These are phyloP conservation scores for Russula compacta DNA, from an alignment of 768 basidiomycete genomes.

Conservation along the genomic window DNA sequence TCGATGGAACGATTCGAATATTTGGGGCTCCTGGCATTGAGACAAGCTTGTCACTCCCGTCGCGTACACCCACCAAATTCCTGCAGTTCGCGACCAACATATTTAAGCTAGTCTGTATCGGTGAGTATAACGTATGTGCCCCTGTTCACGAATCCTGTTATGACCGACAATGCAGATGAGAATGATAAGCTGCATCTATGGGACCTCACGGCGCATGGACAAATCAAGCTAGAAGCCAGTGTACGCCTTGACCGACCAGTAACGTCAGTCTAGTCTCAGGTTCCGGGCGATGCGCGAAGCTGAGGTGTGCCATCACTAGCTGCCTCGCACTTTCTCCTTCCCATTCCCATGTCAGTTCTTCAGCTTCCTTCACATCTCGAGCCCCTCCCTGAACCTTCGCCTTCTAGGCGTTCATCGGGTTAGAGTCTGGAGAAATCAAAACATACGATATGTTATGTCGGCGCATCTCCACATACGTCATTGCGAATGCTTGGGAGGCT, in stretches of 20 bases:
- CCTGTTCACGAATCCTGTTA: background rate
- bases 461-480: slow-evolving; percentile 53
- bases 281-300: background rate
- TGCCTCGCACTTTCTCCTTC: slow-evolving; percentile 56
- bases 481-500: slow-evolving; percentile 69
- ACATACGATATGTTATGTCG: slow-evolving; percentile 71
- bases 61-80: slow-evolving; percentile 41
- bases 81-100: slow-evolving; percentile 50
- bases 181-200: slow-evolving; percentile 49
- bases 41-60: slow-evolving; percentile 37
- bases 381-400: background rate
- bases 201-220: slow-evolving; percentile 45
- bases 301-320: slow-evolving; percentile 24
- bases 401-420: slow-evolving; percentile 38
- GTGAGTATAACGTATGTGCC: slow-evolving; percentile 30
- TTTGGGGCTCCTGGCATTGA: slow-evolving; percentile 64
- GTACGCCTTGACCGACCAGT: slow-evolving; percentile 38
- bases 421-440: slow-evolving; percentile 51
- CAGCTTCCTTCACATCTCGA: background rate
- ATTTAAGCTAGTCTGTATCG: slow-evolving; percentile 51
- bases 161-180: slow-evolving; percentile 32
- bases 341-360: slow-evolving; percentile 54
- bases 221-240: slow-evolving; percentile 43
- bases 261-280: slow-evolving; percentile 26
- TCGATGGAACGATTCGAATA: slow-evolving; percentile 51